Evolutionary conservation across 768 basidiomycete genomes (phyloP).

Genomic region (Phylloporus scabripes): DNA sequence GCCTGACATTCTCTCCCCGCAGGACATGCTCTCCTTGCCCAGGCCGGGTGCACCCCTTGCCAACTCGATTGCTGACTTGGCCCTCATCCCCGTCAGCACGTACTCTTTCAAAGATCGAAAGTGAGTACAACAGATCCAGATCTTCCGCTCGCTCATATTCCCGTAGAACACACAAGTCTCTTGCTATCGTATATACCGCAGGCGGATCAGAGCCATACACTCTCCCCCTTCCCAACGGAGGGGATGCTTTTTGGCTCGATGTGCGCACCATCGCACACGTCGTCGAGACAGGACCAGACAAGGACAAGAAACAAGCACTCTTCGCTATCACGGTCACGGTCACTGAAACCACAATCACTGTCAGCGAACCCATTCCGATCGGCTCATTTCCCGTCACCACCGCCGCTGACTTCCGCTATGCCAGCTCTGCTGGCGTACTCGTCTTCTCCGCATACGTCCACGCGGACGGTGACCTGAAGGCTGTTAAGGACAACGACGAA

Average conservation of each 20-base stretch:
- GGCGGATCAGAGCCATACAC: conserved; percentile 45
- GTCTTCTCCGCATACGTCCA: conserved; percentile 86
- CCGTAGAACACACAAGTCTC: conserved; percentile 64
- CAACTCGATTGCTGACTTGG: conserved; percentile 64
- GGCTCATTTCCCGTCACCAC: conserved; percentile 66
- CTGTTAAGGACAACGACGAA: conserved; percentile 65
- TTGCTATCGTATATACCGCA: conserved; percentile 57
- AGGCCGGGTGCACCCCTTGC: conserved; percentile 64
- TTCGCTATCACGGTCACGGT: conserved; percentile 55
- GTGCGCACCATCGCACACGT: conserved; percentile 65
- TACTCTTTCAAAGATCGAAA: conserved; percentile 70
- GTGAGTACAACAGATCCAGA: conserved; percentile 36
- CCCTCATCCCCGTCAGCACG: conserved; percentile 58
- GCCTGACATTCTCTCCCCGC: conserved; percentile 59
- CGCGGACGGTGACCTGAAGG: conserved; percentile 63
- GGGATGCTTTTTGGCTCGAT: conserved; percentile 77
- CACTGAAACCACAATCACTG: conserved; percentile 30
- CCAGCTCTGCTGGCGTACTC: conserved; percentile 49
- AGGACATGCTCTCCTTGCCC: conserved; percentile 62
- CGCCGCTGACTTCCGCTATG: conserved; percentile 67
- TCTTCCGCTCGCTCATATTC: not conserved
- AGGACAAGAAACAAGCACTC: conserved; percentile 46
- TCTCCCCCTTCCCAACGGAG: conserved; percentile 59
- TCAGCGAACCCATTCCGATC: conserved; percentile 39
- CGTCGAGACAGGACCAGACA: conserved; percentile 46